Percentiles rank a stretch among this genome's conserved stretches.
These are phyloP conservation scores for Macrotyloma uniflorum DNA, from an alignment of 306 rosid genomes.

Conservation along the genomic window DNA sequence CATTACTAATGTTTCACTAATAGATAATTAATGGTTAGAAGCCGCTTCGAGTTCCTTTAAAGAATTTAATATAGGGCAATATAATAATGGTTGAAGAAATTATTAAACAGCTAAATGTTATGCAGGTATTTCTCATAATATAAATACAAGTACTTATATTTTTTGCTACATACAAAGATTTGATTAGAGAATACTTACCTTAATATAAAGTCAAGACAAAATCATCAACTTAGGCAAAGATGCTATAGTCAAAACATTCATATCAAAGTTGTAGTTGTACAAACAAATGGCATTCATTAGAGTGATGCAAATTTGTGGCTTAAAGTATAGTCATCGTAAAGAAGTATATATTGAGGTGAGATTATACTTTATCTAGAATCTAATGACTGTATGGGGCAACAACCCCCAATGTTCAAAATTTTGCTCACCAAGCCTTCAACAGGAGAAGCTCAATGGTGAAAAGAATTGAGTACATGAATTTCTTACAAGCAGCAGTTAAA, in stretches of 20 bases:
- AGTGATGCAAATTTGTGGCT: neutral
- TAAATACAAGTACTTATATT: neutral
- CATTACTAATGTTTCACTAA: no score
- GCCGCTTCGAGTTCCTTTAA: no score
- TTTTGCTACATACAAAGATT: neutral
- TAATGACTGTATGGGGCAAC: conserved; percentile 14
- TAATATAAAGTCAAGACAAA: neutral
- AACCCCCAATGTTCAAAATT: conserved; percentile 42
- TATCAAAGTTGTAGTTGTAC: neutral
- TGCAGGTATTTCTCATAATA: neutral
- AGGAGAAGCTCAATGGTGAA: conserved; percentile 35
- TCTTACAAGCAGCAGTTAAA: conserved; percentile 44
- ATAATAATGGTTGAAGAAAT: neutral
- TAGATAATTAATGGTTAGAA: no score
- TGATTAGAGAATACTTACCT: neutral
- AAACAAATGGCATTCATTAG: neutral
- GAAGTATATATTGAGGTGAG: conserved; percentile 16
- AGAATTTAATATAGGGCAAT: no score
- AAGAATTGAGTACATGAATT: conserved; percentile 25
- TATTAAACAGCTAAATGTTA: neutral
- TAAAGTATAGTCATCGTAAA: neutral
- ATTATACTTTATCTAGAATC: conserved; percentile 5
- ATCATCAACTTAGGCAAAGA: neutral
- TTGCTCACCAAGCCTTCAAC: conserved; percentile 42
- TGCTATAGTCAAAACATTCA: neutral